These are phyloP conservation scores for Pistacia vera DNA, from an alignment of 345 rosid species.

Conservation along the genomic window DNA sequence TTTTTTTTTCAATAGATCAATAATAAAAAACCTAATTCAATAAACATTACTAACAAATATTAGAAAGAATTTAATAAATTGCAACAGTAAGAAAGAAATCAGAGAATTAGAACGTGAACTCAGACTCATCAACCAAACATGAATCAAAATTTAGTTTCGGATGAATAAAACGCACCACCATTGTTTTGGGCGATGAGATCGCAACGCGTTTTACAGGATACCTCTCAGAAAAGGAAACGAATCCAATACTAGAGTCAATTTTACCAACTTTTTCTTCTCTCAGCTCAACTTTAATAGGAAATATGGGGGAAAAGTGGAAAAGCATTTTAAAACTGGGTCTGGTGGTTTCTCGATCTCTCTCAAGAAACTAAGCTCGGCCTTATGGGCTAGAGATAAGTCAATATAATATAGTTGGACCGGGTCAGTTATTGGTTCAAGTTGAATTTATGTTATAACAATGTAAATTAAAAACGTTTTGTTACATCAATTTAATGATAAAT, in stretches of 20 bases:
- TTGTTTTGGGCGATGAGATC: constrained; percentile 16
- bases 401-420: too few species aligned
- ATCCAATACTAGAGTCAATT: not conserved
- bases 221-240: not conserved
- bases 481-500: too few species aligned
- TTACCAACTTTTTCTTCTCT: not conserved
- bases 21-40: not conserved
- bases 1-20: not conserved
- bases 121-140: not conserved
- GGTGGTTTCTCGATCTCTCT: too few species aligned
- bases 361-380: too few species aligned
- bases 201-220: not conserved
- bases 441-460: too few species aligned
- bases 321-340: not conserved
- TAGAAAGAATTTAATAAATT: not conserved
- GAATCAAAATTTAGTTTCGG: not conserved
- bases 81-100: too few species aligned
- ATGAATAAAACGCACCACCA: constrained; percentile 25
- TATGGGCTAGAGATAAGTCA: too few species aligned
- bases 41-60: not conserved
- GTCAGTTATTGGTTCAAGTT: too few species aligned
- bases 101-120: not conserved
- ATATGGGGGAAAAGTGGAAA: too few species aligned
- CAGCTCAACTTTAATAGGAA: not conserved
- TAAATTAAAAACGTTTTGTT: too few species aligned